Conservation (phyloP, 2,329 filamentous ascomycete genomes). For the Pseudovirgaria hyperparasitica region DNA sequence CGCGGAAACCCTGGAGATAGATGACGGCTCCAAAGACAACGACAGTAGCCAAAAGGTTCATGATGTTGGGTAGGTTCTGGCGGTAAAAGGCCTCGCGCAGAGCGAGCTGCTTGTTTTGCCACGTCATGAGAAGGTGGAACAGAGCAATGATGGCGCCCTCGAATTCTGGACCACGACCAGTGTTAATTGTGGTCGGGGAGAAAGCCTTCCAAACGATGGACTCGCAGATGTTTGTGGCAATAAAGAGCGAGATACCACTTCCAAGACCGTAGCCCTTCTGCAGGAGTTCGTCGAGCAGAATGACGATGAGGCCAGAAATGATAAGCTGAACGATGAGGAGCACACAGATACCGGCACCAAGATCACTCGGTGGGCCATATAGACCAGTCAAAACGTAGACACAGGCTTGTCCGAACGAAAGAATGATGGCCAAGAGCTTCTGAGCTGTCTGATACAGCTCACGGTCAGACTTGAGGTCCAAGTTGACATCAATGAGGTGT, state of each 20-base stretch:
- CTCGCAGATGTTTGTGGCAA: conserved; percentile 99
- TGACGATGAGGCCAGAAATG: conserved; percentile 94
- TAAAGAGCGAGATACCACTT: conserved; percentile 98
- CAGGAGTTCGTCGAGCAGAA: conserved; percentile 95
- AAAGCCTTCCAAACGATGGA: conserved; percentile 99
- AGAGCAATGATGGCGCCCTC: conserved; percentile 97
- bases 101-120: conserved; percentile 98
- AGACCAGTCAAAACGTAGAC: conserved; percentile 93
- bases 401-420: conserved; percentile 93
- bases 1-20: conserved; percentile 98
- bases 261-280: conserved; percentile 99
- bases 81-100: conserved; percentile 98
- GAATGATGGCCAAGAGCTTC: conserved; percentile 82
- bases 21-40: conserved; percentile 94
- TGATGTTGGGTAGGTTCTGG: conserved; percentile 98
- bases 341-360: conserved; percentile 96
- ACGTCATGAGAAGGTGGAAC: conserved; percentile 95
- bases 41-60: conserved; percentile 92
- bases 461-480: conserved; percentile 98
- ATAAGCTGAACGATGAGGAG: conserved; percentile 96
- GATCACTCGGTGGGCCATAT: conserved; percentile 91
- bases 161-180: conserved; percentile 95
- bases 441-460: conserved; percentile 99
- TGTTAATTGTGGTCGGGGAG: conserved; percentile 98
- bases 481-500: conserved; percentile 99